Evolutionary conservation across 1,284 basidiomycete species (phyloP), one percentile per base, ranked within the genome.

Genomic region (Ganoderma lucidum): DNA sequence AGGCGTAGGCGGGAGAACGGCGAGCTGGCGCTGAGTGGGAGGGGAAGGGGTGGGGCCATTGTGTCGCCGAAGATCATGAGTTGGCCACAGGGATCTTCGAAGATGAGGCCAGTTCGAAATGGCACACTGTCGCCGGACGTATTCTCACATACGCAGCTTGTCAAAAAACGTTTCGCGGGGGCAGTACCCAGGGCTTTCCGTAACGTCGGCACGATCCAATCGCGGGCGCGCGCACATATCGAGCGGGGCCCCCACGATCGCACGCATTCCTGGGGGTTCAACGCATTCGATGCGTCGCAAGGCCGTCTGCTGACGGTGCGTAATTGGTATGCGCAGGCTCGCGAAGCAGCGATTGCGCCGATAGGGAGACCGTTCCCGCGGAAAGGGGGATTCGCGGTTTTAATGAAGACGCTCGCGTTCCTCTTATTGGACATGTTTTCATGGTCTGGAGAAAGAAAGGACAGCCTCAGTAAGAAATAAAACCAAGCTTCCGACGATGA

Each of bases 31-130:
- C 56, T 59, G 19, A 35, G 35, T 39, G 56, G 56, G 59, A 61
- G 37, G 65, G 61, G 32, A 56, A 35, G 37, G 59, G 48, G 32
- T 48, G 23, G 35, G 35, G 60, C 37, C 59, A 55, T 30, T 55
- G 61, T 44, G 66, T 62, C 61, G 32, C 53, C 66, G 66, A 67
- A 67, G 66, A 67, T 67, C 66, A 67, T 58, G 61, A 39, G 51
- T 39, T 39, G 59, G 30, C 39, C 39, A 23, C 44, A 61, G 55
- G 66, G 62, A 63, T 63, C 66, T 63, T 45, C 62, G 62, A 67
- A 67, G 62, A 60, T 67, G 62, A 59, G 62, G 61, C 62, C 61
- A 66, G 65, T 66, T 53, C 60, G 60, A 53, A n/a, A 8, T 53
- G 35, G 61, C 32, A 51, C 14, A 41, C 37, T 56, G 61, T 63